These are phyloP conservation scores for Macrolepiota dolichaula DNA, from an alignment of 768 basidiomycete species.

Conservation along the genomic window DNA sequence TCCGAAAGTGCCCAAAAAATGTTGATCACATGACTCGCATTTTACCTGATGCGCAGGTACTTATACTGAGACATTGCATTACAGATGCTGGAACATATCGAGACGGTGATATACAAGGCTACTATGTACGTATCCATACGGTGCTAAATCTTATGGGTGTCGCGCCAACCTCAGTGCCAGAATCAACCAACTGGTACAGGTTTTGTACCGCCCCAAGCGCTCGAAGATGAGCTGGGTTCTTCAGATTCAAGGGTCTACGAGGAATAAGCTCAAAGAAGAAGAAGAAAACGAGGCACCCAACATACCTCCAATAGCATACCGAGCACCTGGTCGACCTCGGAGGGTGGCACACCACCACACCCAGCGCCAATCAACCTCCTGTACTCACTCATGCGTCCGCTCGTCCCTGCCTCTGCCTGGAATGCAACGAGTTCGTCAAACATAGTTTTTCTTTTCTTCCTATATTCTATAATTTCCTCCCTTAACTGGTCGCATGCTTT, in stretches of 20 bases:
- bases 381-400: conserved; percentile 87
- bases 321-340: conserved; percentile 87
- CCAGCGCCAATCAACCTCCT: conserved; percentile 85
- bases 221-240: conserved; percentile 64
- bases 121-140: conserved; percentile 5
- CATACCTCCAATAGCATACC: conserved; percentile 81
- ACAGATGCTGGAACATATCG: background rate
- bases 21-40: conserved; percentile 14
- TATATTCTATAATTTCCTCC: conserved; percentile 61
- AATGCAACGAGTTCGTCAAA: conserved; percentile 78
- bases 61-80: conserved; percentile 1
- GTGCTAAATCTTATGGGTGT: background rate
- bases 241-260: conserved; percentile 76
- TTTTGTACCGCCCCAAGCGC: conserved; percentile 42
- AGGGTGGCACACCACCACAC: conserved; percentile 79
- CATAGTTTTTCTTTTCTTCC: conserved; percentile 63
- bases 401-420: conserved; percentile 89
- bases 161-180: background rate
- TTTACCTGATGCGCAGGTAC: background rate
- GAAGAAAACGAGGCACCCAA: conserved; percentile 7
- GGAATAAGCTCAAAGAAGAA: background rate
- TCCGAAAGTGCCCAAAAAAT: conserved; percentile 5
- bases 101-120: conserved; percentile 2
- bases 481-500: conserved; percentile 57
- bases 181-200: conserved; percentile 26